Percentiles rank a stretch among this genome's conserved stretches.
Conservation (phyloP, 2,329 filamentous ascomycete genomes). For the Cryphonectria nitschkei region DNA sequence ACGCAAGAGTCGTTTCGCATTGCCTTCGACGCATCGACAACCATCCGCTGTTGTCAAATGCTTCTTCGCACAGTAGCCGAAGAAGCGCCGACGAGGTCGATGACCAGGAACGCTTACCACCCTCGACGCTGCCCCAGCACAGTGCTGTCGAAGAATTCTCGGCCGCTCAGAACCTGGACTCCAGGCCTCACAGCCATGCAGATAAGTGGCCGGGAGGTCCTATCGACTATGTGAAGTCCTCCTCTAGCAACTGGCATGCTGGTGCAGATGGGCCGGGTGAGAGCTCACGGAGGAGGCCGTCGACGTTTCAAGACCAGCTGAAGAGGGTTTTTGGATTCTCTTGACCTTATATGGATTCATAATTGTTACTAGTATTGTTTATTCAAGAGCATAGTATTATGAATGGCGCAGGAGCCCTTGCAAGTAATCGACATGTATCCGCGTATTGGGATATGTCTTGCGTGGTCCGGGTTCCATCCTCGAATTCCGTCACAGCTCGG, state of each 20-base stretch:
- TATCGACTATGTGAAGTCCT: neutral
- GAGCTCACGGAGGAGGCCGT: neutral
- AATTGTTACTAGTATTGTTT: neutral
- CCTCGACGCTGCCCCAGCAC: neutral
- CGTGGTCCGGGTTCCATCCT: neutral
- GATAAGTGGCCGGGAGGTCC: neutral
- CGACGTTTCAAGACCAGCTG: conserved; percentile 24
- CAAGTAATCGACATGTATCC: neutral
- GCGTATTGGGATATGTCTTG: neutral
- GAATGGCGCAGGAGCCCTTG: neutral
- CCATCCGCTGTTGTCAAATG: neutral
- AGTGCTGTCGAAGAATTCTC: neutral
- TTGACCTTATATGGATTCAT: neutral
- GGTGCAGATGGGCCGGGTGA: conserved; percentile 3
- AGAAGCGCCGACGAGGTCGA: too few species aligned
- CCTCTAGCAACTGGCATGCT: neutral
- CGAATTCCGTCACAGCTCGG: neutral
- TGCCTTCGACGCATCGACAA: neutral
- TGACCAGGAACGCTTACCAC: neutral
- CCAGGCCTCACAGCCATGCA: neutral
- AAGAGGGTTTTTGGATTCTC: conserved; percentile 27
- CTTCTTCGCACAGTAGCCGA: neutral
- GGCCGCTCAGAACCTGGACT: neutral
- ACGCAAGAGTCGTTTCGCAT: neutral
- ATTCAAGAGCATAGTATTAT: neutral